Conservation (phyloP, 2,329 filamentous ascomycete genomes). For the Erysiphe pisi region DNA sequence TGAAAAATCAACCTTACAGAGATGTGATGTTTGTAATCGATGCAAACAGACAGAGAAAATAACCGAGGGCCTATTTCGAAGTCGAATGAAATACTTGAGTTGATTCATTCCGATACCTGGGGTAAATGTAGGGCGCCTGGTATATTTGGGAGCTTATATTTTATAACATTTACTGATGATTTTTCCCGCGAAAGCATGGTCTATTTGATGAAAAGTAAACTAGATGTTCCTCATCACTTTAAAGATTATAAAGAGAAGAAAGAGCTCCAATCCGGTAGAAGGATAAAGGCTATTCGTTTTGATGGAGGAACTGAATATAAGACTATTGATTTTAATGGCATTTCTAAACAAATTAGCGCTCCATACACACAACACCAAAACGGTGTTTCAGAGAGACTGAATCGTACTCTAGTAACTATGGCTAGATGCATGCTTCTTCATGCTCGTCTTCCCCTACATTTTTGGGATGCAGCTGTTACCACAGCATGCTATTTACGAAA, state of each 20-base stretch:
- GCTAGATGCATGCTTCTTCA: constrained; percentile 14
- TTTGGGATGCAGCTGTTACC: background rate
- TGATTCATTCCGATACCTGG: constrained; percentile 21
- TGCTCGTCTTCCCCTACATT: background rate
- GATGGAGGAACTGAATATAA: background rate
- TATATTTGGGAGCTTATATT: background rate
- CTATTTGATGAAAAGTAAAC: background rate
- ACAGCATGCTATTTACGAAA: constrained; percentile 14
- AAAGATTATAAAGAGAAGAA: background rate
- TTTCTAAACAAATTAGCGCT: background rate
- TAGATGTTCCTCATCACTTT: background rate
- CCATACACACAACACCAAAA: background rate
- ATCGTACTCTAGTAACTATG: background rate
- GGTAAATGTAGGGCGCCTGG: background rate
- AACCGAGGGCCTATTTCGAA: background rate
- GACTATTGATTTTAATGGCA: background rate
- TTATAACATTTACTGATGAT: constrained; percentile 7
- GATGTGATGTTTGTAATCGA: constrained; percentile 14
- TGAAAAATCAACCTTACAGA: background rate
- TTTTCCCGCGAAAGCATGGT: background rate
- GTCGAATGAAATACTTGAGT: background rate
- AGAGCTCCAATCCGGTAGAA: background rate
- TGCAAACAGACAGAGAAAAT: constrained; percentile 20
- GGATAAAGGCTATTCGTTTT: background rate
- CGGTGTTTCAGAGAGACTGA: background rate